Evolutionary conservation across 768 basidiomycete genomes (phyloP), one percentile per base, ranked within the genome.

Genomic region (Mrakia hoshinonis): DNA sequence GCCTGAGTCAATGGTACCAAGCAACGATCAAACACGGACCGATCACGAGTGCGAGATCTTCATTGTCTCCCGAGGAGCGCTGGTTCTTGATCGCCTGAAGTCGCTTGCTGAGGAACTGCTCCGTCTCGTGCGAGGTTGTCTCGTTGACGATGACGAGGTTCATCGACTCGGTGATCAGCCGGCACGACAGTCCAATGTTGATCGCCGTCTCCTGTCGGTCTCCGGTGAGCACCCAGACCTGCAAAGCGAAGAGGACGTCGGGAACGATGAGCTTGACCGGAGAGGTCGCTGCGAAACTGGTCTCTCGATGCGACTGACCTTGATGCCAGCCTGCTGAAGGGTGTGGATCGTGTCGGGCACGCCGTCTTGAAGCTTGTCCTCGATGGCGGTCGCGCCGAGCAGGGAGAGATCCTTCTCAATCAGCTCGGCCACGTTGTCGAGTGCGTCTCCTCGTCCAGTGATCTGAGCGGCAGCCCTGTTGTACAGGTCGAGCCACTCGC

Each of bases 121-220:
- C 82, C 0, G 94, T 96, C 39, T 86, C 92, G 55, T 85, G 85
- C 12, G 87, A 84, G 29, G 83, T 91, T 70, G 89, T 88, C 77
- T 97, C 93, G 75, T 99, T 99, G 62, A 98, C 88, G 68, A 95
- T 90, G 72, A 97, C 95, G 82, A 99, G 76, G 78, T 97, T 97
- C 96, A 98, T 99, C 11, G 91, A 93, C 81, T 99, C 96, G 6
- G 92, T 92, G 64, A 99, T 98, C 76, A 99, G 80, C 74, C 92
- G 85, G 82, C 96, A 98, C 1, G 93, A 95, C 85, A 98, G 88
- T 66, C 96, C 96, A 74, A 99, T 98, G 77, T 99, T 99, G 80
- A 99, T 97, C 20, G 96, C 96, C 1, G 96, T 99, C 80, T 99
- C 96, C 81, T 99, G 96, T 74, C 96, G 83, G 79, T 99, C 96